Conservation (phyloP, 2,329 filamentous ascomycete genomes). For the Curvularia lunata region DNA sequence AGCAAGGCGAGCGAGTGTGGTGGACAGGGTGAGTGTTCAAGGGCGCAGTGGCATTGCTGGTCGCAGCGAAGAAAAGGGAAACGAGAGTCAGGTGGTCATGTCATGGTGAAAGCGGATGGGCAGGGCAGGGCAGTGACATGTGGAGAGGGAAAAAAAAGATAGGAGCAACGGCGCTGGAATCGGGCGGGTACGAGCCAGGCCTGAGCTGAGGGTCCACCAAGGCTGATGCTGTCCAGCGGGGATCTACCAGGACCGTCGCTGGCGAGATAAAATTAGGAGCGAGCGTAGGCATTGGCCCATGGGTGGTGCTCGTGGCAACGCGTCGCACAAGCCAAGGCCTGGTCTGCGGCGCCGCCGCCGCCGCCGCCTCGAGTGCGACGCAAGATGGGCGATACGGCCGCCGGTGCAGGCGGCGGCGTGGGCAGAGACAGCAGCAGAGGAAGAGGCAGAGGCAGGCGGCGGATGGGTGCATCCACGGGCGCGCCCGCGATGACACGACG, state of each 20-base stretch:
- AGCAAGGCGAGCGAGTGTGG: constrained; percentile 1
- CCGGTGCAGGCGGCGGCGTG: no score
- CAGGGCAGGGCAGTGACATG: not conserved
- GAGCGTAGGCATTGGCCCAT: constrained; percentile 6
- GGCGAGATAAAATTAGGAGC: constrained; percentile 20
- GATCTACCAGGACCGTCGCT: constrained; percentile 10
- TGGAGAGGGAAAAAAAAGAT: constrained; percentile 13
- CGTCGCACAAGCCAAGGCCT: constrained; percentile 2
- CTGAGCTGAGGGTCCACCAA: constrained; percentile 15
- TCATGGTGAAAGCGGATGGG: constrained; percentile 16
- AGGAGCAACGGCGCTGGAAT: constrained; percentile 14
- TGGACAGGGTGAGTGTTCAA: constrained; percentile 6
- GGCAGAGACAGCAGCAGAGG: no score
- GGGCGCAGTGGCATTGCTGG: constrained; percentile 19
- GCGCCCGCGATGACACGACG: no score
- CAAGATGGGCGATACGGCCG: not conserved
- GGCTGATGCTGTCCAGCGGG: constrained; percentile 12
- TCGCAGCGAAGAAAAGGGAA: not conserved
- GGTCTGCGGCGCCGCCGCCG: not conserved
- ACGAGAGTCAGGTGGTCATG: constrained; percentile 14
- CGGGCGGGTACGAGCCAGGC: constrained; percentile 11
- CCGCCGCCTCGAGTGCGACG: not conserved
- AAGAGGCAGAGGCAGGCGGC: no score
- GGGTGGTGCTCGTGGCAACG: constrained; percentile 4
- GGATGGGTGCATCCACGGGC: no score